Percentiles rank a stretch among this genome's conserved stretches.
Evolutionary conservation across 148 eudicot genomes (phyloP).

Genomic region (Fagopyrum homotropicum): DNA sequence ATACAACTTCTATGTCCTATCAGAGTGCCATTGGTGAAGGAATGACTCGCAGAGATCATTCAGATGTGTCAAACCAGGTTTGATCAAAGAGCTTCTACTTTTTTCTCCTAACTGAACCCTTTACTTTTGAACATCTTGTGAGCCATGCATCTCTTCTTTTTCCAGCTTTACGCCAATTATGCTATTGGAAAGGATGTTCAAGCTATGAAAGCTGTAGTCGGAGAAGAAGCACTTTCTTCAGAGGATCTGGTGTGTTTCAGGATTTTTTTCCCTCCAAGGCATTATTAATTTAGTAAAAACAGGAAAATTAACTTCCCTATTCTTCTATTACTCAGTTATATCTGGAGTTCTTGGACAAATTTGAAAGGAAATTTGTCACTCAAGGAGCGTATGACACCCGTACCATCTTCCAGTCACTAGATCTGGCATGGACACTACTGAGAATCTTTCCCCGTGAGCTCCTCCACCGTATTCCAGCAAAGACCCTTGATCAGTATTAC

Average conservation of each 20-base stretch:
- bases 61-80: conserved; percentile 79
- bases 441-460: conserved; percentile 97
- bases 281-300: neutral
- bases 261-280: neutral
- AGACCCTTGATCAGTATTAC: conserved; percentile 85
- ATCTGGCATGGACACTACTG: conserved; percentile 73
- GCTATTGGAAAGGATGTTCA: conserved; percentile 99
- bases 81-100: neutral
- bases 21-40: conserved; percentile 99
- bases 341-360: conserved; percentile 70
- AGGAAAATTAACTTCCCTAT: neutral
- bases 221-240: conserved; percentile 99
- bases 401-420: conserved; percentile 76
- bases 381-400: conserved; percentile 98
- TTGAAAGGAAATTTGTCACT: conserved; percentile 68
- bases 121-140: neutral
- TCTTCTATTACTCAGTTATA: conserved; percentile 37
- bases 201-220: conserved; percentile 99
- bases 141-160: conserved; percentile 1
- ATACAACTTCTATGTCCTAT: conserved; percentile 12
- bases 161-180: conserved; percentile 93
- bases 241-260: conserved; percentile 69
- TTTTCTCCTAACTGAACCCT: neutral
- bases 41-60: conserved; percentile 78
- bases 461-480: conserved; percentile 98